Evolutionary conservation across 2,329 filamentous ascomycete species (phyloP), one percentile per base, ranked within the genome.

Genomic region (Parastagonospora nodorum): DNA sequence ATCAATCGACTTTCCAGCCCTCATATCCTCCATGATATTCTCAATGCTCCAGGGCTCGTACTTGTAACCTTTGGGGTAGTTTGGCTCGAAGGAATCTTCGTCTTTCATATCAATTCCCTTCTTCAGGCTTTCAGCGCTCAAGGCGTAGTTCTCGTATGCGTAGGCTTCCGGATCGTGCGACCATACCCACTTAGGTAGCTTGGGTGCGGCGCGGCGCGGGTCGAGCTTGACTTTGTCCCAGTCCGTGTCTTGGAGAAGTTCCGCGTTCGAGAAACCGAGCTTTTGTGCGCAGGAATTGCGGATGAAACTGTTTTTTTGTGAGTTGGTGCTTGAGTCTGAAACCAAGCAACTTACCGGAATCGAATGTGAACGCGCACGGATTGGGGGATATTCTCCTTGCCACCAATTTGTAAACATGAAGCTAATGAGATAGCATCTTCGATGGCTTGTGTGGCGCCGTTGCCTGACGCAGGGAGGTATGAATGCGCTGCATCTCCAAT

Each of bases 271-370:
- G 67, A 78, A 78, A 36, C 76, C 74, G 31, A 79, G 73, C 49
- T 80, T 79, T 49, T 80, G 79, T 2, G 77, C 76, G 66, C 78
- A 81, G 5, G 74, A 72, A 42, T 77, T 78, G 43, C 78, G 75
- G 51, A 76, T 74, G 66, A 78, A 81, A 28, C 77, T 75, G 19
- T 29, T 3, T 11, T 24, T 9, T 27, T 19, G 50, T 30, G 42
- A 33, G 47, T 37, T 33, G 37, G 27, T 15, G 19, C 7, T 2
- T 32, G 8, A 15, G 9, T 12, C 27, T 32, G 27, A 11, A 24
- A 12, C 15, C 31, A 11, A 5, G 27, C 2, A 4, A 50, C 66
- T 64, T 64, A 74, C 72, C 75, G 73, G 63, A 77, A 73, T 33
- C 74, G 67, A 35, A 76, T 69, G 51, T 78, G 75, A 6, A 72